Evolutionary conservation across 73 alveolate species (phyloP).

Genomic region (Effrenium voratum): DNA sequence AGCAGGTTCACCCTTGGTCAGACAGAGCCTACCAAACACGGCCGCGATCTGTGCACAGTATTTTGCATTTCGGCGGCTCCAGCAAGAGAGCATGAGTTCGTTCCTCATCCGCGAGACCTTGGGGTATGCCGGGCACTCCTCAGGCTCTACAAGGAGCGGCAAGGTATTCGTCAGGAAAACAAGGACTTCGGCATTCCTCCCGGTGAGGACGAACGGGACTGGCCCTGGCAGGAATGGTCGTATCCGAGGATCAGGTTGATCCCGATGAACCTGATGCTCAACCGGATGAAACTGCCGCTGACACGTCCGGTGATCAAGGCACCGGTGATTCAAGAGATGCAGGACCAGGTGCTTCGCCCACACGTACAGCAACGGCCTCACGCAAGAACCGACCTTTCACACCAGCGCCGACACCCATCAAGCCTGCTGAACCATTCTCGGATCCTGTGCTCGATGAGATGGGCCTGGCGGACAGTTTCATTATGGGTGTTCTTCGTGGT

Average conservation of each 20-base stretch:
- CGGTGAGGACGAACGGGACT: not conserved
- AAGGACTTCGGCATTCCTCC: no score
- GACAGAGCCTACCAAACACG: no score
- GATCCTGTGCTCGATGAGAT: not conserved
- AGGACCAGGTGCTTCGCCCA: not conserved
- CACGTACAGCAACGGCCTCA: not conserved
- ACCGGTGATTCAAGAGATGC: not conserved
- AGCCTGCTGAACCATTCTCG: not conserved
- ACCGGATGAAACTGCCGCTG: not conserved
- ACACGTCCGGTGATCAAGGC: not conserved
- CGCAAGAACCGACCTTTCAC: not conserved
- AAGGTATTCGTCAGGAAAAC: no score
- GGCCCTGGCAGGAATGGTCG: not conserved
- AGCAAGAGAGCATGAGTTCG: no score
- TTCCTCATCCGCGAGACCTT: no score
- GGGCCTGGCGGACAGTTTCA: not conserved
- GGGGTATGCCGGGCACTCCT: no score
- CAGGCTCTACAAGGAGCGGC: no score
- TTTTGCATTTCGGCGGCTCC: no score
- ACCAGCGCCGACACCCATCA: not conserved
- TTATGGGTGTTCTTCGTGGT: not conserved
- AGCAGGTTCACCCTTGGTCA: no score
- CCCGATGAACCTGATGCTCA: not conserved
- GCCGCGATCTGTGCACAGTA: no score
- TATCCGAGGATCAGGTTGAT: not conserved